Evolutionary conservation across 305 asterid species (phyloP).

Genomic region (Petunia hybrid): DNA sequence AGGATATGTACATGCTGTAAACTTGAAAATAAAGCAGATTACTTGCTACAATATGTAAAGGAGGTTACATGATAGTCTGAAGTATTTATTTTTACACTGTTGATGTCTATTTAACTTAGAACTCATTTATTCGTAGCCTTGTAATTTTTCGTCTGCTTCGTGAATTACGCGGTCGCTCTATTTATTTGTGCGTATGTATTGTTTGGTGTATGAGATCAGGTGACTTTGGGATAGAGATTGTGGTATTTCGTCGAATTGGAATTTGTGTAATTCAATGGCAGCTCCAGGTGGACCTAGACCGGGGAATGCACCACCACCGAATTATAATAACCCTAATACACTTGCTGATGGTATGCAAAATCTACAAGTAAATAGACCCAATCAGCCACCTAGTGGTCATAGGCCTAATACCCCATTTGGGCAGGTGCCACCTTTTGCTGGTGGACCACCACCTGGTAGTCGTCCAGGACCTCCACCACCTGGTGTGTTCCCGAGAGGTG

Average conservation of each 20-base stretch:
- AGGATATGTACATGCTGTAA: too few species aligned
- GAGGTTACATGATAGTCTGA: too few species aligned
- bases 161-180: background rate
- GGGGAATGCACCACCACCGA: conserved; percentile 71
- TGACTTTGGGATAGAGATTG: background rate
- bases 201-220: background rate
- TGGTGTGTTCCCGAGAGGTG: conserved; percentile 76
- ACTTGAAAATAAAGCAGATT: too few species aligned
- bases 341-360: conserved; percentile 86
- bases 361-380: conserved; percentile 61
- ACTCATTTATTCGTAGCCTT: background rate
- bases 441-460: conserved; percentile 44
- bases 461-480: conserved; percentile 86
- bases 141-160: background rate
- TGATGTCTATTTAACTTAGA: too few species aligned
- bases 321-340: conserved; percentile 77
- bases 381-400: conserved; percentile 51
- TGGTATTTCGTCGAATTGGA: background rate
- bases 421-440: conserved; percentile 76
- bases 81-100: too few species aligned
- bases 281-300: conserved; percentile 91
- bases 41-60: too few species aligned
- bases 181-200: background rate
- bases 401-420: conserved; percentile 79
- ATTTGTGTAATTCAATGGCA: conserved; percentile 56